These are phyloP conservation scores for Sarcocystis neurona DNA, from an alignment of 169 alveolate species.

Conservation along the genomic window DNA sequence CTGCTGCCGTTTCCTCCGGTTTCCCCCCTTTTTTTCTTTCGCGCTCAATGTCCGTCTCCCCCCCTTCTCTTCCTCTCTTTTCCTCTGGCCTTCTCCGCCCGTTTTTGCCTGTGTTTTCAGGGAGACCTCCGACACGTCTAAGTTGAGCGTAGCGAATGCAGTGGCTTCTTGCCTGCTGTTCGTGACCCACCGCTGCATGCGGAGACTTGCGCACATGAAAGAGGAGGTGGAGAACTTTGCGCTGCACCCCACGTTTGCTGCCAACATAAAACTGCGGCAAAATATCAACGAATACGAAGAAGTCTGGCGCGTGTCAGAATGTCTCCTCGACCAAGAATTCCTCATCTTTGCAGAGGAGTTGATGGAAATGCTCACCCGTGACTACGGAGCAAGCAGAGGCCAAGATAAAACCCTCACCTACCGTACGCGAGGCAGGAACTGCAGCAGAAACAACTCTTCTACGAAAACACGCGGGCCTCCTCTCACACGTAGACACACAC, in stretches of 20 bases:
- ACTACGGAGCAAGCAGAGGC: no score
- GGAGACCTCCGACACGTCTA: background rate
- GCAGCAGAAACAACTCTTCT: no score
- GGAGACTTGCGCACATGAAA: background rate
- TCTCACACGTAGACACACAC: no score
- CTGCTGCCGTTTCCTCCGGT: no score
- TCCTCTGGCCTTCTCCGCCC: background rate
- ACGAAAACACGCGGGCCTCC: no score
- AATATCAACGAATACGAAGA: background rate
- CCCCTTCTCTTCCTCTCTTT: no score
- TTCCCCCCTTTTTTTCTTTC: no score
- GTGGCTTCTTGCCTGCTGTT: background rate
- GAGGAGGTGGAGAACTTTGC: slow-evolving; percentile 28
- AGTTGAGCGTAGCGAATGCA: slow-evolving; percentile 19
- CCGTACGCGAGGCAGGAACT: no score
- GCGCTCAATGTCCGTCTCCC: no score
- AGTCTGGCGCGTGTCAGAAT: slow-evolving; percentile 5
- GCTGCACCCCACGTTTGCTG: slow-evolving; percentile 7
- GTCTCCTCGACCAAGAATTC: slow-evolving; percentile 3
- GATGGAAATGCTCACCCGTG: background rate
- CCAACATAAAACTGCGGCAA: background rate
- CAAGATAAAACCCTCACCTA: no score
- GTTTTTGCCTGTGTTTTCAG: background rate
- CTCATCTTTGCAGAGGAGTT: background rate
- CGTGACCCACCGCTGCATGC: background rate